Evolutionary conservation across 2,329 filamentous ascomycete genomes (phyloP).

Genomic region (Hymenoscyphus fraxineus): DNA sequence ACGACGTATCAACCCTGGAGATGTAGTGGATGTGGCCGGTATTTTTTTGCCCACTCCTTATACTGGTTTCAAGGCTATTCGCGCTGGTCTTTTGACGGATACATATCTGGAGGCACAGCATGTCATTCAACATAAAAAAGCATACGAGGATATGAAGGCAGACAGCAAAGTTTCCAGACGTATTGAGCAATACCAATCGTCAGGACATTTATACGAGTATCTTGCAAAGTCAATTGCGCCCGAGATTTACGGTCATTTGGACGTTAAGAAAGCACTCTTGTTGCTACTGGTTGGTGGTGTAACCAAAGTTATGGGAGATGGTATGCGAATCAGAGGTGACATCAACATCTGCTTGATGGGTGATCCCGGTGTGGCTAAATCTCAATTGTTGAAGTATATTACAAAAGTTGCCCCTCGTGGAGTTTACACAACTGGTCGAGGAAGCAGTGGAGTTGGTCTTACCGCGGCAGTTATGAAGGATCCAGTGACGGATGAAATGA

Average conservation of each 20-base stretch:
- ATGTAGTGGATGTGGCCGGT: constrained; percentile 88
- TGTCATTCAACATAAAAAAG: constrained; percentile 94
- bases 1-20: constrained; percentile 84
- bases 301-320: constrained; percentile 93
- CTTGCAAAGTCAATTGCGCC: constrained; percentile 94
- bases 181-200: constrained; percentile 80
- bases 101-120: constrained; percentile 95
- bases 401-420: constrained; percentile 91
- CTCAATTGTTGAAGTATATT: constrained; percentile 96
- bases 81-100: constrained; percentile 91
- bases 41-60: constrained; percentile 97
- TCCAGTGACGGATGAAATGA: constrained; percentile 74
- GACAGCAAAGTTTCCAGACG: constrained; percentile 75
- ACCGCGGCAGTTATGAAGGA: constrained; percentile 79
- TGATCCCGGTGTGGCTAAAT: constrained; percentile 99
- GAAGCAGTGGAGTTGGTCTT: constrained; percentile 75
- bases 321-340: constrained; percentile 97
- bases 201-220: constrained; percentile 92
- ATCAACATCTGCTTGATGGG: constrained; percentile 99
- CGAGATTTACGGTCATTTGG: constrained; percentile 92
- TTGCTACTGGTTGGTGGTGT: constrained; percentile 93
- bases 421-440: constrained; percentile 78
- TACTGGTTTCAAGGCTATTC: constrained; percentile 97
- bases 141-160: constrained; percentile 86
- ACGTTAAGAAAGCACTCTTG: constrained; percentile 97